A percentile compares a stretch with the other conserved stretches of the same genome.
Conservation (phyloP, 2,329 filamentous ascomycete species). For the Alternaria sp. region DNA sequence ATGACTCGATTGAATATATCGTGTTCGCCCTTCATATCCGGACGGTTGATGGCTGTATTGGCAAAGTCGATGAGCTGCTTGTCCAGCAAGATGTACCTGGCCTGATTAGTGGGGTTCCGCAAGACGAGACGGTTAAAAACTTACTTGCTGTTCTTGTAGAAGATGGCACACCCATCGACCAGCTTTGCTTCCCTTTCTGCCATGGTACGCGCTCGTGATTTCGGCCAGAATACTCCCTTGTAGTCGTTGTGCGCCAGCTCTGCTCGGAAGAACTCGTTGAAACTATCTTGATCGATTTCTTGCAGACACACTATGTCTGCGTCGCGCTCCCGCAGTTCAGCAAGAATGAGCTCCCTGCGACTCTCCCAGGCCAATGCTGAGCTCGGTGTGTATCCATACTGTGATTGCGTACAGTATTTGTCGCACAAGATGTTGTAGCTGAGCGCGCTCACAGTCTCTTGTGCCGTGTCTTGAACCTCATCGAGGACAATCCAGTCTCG, state of each 20-base stretch:
- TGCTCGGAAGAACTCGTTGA: constrained; percentile 89
- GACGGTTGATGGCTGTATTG: constrained; percentile 88
- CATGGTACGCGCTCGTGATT: constrained; percentile 90
- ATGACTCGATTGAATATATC: constrained; percentile 99
- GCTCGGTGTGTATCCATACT: constrained; percentile 90
- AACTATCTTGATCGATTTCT: constrained; percentile 90
- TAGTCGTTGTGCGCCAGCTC: constrained; percentile 86
- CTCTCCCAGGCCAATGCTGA: constrained; percentile 86
- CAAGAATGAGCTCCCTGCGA: constrained; percentile 80
- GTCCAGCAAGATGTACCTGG: constrained; percentile 80
- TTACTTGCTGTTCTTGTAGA: constrained; percentile 89
- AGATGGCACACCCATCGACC: constrained; percentile 97
- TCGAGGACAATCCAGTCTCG: constrained; percentile 79
- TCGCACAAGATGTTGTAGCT: constrained; percentile 98
- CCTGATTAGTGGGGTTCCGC: constrained; percentile 13
- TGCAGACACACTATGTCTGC: constrained; percentile 93
- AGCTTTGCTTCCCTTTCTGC: constrained; percentile 82
- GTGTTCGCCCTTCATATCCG: constrained; percentile 96
- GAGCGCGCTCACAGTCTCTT: constrained; percentile 79
- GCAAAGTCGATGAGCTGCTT: constrained; percentile 94
- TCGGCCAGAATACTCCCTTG: constrained; percentile 92
- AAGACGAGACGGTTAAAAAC: constrained; percentile 13
- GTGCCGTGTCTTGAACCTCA: constrained; percentile 58
- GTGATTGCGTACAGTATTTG: constrained; percentile 81
- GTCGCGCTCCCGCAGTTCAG: constrained; percentile 78